Evolutionary conservation across 202 grass and related monocot species (phyloP).

Genomic region (Eragrostis tef): DNA sequence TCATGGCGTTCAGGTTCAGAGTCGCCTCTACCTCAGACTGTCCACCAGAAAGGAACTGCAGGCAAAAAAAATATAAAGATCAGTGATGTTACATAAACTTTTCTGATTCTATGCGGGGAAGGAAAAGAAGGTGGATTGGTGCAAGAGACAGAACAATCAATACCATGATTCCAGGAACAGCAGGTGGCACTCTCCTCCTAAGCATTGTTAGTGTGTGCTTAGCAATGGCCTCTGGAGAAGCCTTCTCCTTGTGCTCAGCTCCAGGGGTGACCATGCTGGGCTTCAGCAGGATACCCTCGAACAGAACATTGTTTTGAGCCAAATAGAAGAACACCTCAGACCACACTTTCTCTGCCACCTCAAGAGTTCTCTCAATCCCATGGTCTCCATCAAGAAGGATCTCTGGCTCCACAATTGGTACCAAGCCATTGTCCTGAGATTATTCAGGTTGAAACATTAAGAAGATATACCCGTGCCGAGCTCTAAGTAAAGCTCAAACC

Average conservation of each 20-base stretch:
- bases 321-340: slow-evolving; percentile 97
- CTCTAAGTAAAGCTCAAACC: neutral
- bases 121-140: slow-evolving; percentile 2
- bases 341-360: slow-evolving; percentile 96
- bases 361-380: slow-evolving; percentile 77
- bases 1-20: slow-evolving; percentile 94
- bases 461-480: neutral
- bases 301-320: slow-evolving; percentile 86
- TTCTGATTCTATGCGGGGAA: neutral
- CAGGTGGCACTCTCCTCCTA: slow-evolving; percentile 80
- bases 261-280: slow-evolving; percentile 99
- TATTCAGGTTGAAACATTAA: slow-evolving; percentile 27
- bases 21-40: slow-evolving; percentile 89
- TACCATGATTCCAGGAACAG: slow-evolving; percentile 99
- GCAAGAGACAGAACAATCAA: slow-evolving; percentile 5
- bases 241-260: slow-evolving; percentile 90
- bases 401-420: slow-evolving; percentile 96
- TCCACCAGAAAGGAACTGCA: slow-evolving; percentile 91
- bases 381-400: slow-evolving; percentile 96
- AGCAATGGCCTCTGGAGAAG: slow-evolving; percentile 84
- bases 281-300: slow-evolving; percentile 95
- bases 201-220: slow-evolving; percentile 81
- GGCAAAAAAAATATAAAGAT: neutral
- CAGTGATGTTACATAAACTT: neutral
- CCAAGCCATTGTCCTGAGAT: slow-evolving; percentile 84